Evolutionary conservation across 306 rosid species (phyloP).

Genomic region (Bauhinia variegata): DNA sequence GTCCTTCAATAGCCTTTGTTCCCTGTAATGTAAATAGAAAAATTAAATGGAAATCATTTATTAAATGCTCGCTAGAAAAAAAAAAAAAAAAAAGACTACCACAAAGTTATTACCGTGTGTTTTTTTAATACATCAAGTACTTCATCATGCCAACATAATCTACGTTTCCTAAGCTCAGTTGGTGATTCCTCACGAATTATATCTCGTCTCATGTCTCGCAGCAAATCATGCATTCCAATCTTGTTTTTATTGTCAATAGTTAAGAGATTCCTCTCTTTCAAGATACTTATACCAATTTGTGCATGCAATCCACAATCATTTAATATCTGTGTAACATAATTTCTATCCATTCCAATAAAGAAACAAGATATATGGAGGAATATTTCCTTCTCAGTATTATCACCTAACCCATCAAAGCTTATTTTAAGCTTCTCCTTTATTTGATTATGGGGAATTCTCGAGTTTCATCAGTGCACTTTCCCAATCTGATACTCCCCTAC

Average conservation of each 20-base stretch:
- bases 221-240: slow-evolving; percentile 37
- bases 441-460: neutral
- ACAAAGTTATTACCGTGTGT: neutral
- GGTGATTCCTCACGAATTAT: slow-evolving; percentile 9
- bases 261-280: slow-evolving; percentile 11
- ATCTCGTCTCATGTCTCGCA: slow-evolving; percentile 35
- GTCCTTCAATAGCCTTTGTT: slow-evolving; percentile 29
- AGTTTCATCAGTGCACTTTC: slow-evolving; percentile 21
- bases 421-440: slow-evolving; percentile 24
- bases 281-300: slow-evolving; percentile 4
- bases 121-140: neutral
- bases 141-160: neutral
- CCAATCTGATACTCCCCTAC: slow-evolving; percentile 11
- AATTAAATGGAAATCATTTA: too few relatives aligned
- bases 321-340: neutral
- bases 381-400: neutral
- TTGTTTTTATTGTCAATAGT: neutral
- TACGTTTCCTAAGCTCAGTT: neutral
- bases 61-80: too few relatives aligned
- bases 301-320: slow-evolving; percentile 23
- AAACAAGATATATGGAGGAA: slow-evolving; percentile 34
- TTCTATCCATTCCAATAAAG: slow-evolving; percentile 18
- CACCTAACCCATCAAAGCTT: slow-evolving; percentile 29
- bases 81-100: too few relatives aligned
- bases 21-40: slow-evolving; percentile 20